Conservation (phyloP, 306 rosid genomes). For the Adenanthera pavonina region DNA sequence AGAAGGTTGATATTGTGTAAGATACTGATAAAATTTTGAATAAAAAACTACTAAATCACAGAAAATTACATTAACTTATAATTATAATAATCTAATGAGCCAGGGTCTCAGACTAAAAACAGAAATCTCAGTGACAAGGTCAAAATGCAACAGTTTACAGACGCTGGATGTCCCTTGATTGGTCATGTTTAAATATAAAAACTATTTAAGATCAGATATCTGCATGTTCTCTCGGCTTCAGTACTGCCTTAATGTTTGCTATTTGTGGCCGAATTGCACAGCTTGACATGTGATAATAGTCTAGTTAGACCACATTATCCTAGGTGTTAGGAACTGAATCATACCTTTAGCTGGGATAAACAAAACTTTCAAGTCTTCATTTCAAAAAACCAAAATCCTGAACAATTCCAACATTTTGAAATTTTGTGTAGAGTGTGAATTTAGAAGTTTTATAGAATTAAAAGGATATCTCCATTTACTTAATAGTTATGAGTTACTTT, state of each 20-base stretch:
- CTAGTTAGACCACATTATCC: conserved; percentile 10
- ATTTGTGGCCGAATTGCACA: conserved; percentile 14
- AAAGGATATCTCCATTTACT: conserved; percentile 2
- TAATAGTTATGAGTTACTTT: conserved; percentile 14
- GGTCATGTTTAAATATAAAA: not conserved
- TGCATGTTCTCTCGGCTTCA: not conserved
- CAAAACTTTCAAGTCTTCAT: not conserved
- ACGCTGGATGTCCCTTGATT: not conserved
- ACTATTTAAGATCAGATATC: conserved; percentile 1
- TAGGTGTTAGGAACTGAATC: not conserved
- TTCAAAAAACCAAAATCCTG: conserved; percentile 18
- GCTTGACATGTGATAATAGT: conserved; percentile 2
- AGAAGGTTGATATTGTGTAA: not conserved
- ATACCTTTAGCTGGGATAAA: conserved; percentile 13
- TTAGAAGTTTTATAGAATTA: not conserved
- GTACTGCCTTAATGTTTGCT: not conserved
- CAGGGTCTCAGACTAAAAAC: not conserved
- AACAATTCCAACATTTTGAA: conserved; percentile 1
- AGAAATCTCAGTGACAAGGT: not conserved
- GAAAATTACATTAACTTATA: not conserved
- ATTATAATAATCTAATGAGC: not conserved
- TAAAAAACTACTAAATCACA: not conserved
- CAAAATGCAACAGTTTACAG: not conserved
- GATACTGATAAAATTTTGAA: not conserved
- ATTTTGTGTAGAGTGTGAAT: not conserved